These are phyloP conservation scores for Gaultheria prostrata DNA, from an alignment of 148 eudicot species.

Conservation along the genomic window DNA sequence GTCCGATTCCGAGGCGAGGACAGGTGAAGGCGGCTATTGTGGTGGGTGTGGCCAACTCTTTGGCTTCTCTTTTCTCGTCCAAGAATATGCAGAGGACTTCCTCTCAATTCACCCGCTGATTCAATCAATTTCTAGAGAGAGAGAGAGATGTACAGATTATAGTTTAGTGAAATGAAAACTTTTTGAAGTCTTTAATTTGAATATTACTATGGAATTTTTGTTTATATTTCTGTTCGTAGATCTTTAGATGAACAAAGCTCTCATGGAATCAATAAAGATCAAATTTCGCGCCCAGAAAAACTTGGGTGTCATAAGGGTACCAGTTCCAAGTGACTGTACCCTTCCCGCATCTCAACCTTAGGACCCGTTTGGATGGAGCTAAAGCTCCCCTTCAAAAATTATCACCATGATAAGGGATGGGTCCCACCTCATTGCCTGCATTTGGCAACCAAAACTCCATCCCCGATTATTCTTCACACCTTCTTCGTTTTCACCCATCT, in stretches of 20 bases:
- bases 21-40: slow-evolving; percentile 36
- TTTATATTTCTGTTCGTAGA: not conserved
- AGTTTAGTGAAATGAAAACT: not conserved
- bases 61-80: slow-evolving; percentile 19
- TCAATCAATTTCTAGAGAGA: not conserved
- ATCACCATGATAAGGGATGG: too few species aligned
- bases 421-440: too few species aligned
- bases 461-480: too few species aligned
- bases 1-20: slow-evolving; percentile 36
- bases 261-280: too few species aligned
- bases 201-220: not conserved
- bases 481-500: too few species aligned
- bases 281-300: too few species aligned
- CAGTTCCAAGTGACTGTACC: too few species aligned
- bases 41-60: slow-evolving; percentile 26
- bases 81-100: not conserved
- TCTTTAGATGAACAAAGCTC: not conserved
- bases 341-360: too few species aligned
- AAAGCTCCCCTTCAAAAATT: too few species aligned
- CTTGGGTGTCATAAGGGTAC: too few species aligned
- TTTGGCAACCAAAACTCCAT: too few species aligned
- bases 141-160: not conserved
- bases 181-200: not conserved
- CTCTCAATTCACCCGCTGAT: not conserved
- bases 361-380: too few species aligned